These are phyloP conservation scores for Nidularia pulvinata DNA, from an alignment of 768 basidiomycete genomes.

Conservation along the genomic window DNA sequence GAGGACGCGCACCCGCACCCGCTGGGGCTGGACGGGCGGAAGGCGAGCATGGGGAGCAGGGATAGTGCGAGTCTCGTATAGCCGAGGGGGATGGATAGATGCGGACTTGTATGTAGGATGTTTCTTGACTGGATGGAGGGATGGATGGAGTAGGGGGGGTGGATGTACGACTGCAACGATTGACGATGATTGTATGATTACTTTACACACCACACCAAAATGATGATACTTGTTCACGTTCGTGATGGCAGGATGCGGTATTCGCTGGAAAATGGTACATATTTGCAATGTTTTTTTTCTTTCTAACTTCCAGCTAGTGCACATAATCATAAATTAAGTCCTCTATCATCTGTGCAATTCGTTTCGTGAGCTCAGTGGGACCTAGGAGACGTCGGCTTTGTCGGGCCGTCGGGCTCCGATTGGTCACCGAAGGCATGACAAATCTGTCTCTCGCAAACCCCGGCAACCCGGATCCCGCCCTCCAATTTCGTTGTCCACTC, in stretches of 20 bases:
- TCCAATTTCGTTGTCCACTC: no score
- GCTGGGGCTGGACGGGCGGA: background rate
- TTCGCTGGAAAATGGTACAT: background rate
- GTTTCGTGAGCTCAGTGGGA: no score
- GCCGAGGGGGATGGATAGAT: background rate
- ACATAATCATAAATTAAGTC: no score
- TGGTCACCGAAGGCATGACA: no score
- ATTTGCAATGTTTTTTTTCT: background rate
- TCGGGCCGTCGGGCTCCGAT: no score
- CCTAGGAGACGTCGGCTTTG: no score
- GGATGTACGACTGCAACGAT: background rate
- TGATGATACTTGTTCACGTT: background rate
- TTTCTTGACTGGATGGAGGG: background rate
- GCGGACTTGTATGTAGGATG: background rate
- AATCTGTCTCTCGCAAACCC: no score
- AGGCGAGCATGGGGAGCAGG: conserved; percentile 1
- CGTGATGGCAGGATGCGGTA: background rate
- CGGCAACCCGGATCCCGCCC: no score
- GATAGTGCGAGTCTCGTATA: background rate
- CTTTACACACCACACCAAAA: background rate
- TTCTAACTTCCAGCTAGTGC: background rate
- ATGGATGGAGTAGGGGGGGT: background rate
- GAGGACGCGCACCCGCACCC: background rate
- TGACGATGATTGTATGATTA: background rate
- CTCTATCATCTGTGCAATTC: no score